Conservation (phyloP, 352 stramenopile species). For the Phytophthora ohioensis region DNA sequence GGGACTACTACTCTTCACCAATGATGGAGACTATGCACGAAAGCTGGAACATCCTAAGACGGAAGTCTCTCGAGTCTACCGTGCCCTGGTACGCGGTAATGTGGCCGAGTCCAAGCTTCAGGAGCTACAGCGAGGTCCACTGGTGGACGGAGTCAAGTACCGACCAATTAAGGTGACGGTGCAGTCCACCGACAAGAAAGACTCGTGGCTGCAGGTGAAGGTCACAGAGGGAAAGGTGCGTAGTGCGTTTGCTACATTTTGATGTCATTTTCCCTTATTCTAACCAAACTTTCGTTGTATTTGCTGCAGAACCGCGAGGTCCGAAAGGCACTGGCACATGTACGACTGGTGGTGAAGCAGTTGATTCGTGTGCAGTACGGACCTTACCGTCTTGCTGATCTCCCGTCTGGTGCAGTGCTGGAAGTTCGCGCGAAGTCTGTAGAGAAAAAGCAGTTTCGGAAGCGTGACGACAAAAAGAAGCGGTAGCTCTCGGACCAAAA, state of each 20-base stretch:
- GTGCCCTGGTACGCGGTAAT: conserved; percentile 82
- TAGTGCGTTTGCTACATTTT: neutral
- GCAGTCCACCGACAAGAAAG: conserved; percentile 86
- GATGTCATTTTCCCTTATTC: neutral
- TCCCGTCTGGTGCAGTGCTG: conserved; percentile 78
- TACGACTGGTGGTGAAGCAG: conserved; percentile 88
- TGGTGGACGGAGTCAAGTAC: conserved; percentile 89
- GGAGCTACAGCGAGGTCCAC: conserved; percentile 76
- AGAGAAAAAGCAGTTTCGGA: conserved; percentile 36
- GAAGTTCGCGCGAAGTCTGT: conserved; percentile 76
- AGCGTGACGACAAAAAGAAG: conserved; percentile 32
- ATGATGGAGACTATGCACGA: conserved; percentile 91
- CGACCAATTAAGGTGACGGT: conserved; percentile 74
- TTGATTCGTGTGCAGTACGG: conserved; percentile 92
- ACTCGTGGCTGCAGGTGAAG: conserved; percentile 91
- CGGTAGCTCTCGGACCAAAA: conserved; percentile 9
- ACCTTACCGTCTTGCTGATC: conserved; percentile 86
- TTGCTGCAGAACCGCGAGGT: conserved; percentile 88
- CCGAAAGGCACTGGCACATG: conserved; percentile 86
- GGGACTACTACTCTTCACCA: conserved; percentile 93
- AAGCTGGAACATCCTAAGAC: conserved; percentile 90
- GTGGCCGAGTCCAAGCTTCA: conserved; percentile 84
- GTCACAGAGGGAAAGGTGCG: conserved; percentile 88
- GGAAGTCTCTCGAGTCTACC: conserved; percentile 81
- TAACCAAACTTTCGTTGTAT: neutral